Base-by-base conservation (phyloP, 805 yeast genomes). In the Kuraishia cidri region DNA sequence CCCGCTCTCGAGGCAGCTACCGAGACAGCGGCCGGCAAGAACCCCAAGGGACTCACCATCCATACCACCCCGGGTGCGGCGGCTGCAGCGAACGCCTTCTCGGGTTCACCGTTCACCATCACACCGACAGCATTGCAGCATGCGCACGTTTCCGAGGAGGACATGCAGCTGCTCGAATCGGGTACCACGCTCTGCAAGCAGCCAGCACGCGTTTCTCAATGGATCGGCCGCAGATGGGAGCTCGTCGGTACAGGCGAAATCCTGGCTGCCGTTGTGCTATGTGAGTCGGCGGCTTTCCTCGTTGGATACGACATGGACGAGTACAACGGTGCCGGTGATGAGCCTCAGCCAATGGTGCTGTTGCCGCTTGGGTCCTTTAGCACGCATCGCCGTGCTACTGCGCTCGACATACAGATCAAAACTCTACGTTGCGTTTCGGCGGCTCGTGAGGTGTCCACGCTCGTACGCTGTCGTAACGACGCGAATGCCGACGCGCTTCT, bases 181-280 rank as follows among this genome's bases (percentile, higher is more conserved):
- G 33, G 36, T n/a, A 32, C 19, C 15, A 18, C 33, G 2, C 29
- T 42, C 19, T 42, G 37, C 15, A 31, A 45, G 17, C 48, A 49
- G 29, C 37, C 40, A 14, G 48, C 51, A 2, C 43, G 44, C 26
- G 36, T 46, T 21, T 49, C 54, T 5, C 37, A 34, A 26, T 56
- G 61, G 60, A 24, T 12, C 9, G 28, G 28, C 9, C 30, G 38
- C n/a, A 34, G 35, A n/a, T 57, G 64, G 62, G 41, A 37, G 11
- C 36, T 48, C 16, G 26, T 48, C 9, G 42, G 40, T 16, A 32
- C 45, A 4, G 36, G 31, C 15, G 26, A 37, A 21, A 18, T 34
- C 14, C 7, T 24, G 5, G 10, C 29, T 16, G 22, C 22, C 6
- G 37, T 39, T 11, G 15, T 32, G 16, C 13, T 37, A 24, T 22